Evolutionary conservation across 2,329 filamentous ascomycete genomes (phyloP).

Genomic region (Aspergillus sclerotialis): DNA sequence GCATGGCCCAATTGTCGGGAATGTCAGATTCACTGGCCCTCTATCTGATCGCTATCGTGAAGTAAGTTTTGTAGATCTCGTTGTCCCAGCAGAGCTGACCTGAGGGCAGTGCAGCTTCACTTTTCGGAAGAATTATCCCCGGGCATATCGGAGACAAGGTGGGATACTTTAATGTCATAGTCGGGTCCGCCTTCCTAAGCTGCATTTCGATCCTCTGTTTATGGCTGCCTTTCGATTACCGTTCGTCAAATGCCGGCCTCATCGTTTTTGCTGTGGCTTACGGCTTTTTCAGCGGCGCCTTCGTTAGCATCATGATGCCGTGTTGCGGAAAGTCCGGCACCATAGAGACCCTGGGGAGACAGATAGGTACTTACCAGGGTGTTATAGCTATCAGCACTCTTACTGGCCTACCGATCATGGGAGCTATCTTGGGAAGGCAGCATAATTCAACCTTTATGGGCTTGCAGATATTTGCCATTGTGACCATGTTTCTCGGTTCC

Average conservation of each 20-base stretch:
- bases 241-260: slow-evolving; percentile 18
- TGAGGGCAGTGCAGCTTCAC: slow-evolving; percentile 14
- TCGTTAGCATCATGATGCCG: slow-evolving; percentile 24
- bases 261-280: slow-evolving; percentile 21
- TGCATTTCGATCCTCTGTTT: slow-evolving; percentile 15
- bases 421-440: slow-evolving; percentile 17
- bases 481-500: slow-evolving; percentile 7
- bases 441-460: slow-evolving; percentile 14
- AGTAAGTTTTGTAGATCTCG: slow-evolving; percentile 8
- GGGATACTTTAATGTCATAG: slow-evolving; percentile 21
- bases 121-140: slow-evolving; percentile 19
- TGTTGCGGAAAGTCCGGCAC: slow-evolving; percentile 21
- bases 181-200: slow-evolving; percentile 6
- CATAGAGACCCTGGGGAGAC: slow-evolving; percentile 26
- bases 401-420: slow-evolving; percentile 22
- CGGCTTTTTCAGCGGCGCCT: slow-evolving; percentile 22
- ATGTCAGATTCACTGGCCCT: slow-evolving; percentile 15
- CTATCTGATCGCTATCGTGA: slow-evolving; percentile 20
- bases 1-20: slow-evolving; percentile 11
- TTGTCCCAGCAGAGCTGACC: neutral
- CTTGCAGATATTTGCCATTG: slow-evolving; percentile 17
- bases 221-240: slow-evolving; percentile 24
- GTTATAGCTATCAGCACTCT: slow-evolving; percentile 14
- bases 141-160: slow-evolving; percentile 16
- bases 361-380: slow-evolving; percentile 25